A percentile compares a stretch with the other conserved stretches of the same genome.
Evolutionary conservation across 148 eudicot genomes (phyloP).

Genomic region (Rhododendron mucronatum): DNA sequence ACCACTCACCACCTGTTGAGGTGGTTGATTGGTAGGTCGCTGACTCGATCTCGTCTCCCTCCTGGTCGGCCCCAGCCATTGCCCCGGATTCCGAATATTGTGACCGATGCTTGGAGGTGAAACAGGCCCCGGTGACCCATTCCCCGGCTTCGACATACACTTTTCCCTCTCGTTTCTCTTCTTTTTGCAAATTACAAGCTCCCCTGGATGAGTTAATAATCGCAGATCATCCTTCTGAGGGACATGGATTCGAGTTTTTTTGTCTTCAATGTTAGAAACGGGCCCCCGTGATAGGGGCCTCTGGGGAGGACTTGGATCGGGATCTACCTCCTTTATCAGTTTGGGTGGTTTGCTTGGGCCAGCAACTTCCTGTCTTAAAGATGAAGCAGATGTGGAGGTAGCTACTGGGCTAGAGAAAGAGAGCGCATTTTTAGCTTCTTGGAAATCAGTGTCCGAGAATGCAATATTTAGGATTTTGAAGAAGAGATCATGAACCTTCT

Average conservation of each 20-base stretch:
- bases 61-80: conserved; percentile 12
- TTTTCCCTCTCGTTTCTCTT: conserved; percentile 90
- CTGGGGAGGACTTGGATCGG: conserved; percentile 41
- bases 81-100: conserved; percentile 52
- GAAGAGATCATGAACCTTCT: conserved; percentile 82
- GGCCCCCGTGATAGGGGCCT: conserved; percentile 42
- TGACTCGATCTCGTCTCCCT: conserved; percentile 28
- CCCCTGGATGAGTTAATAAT: conserved; percentile 76
- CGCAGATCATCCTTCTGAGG: conserved; percentile 32
- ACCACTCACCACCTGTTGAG: conserved; percentile 41
- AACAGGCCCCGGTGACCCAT: conserved; percentile 57
- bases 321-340: conserved; percentile 51
- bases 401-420: conserved; percentile 53
- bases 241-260: conserved; percentile 17
- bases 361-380: conserved; percentile 40
- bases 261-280: conserved; percentile 32
- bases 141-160: conserved; percentile 40
- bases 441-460: conserved; percentile 74
- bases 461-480: conserved; percentile 67
- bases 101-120: conserved; percentile 68
- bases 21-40: conserved; percentile 30
- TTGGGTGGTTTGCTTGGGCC: conserved; percentile 60
- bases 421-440: conserved; percentile 59
- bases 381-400: conserved; percentile 38
- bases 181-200: conserved; percentile 85